Evolutionary conservation across 2,329 filamentous ascomycete species (phyloP).

Genomic region (Fusarium heterosporum): DNA sequence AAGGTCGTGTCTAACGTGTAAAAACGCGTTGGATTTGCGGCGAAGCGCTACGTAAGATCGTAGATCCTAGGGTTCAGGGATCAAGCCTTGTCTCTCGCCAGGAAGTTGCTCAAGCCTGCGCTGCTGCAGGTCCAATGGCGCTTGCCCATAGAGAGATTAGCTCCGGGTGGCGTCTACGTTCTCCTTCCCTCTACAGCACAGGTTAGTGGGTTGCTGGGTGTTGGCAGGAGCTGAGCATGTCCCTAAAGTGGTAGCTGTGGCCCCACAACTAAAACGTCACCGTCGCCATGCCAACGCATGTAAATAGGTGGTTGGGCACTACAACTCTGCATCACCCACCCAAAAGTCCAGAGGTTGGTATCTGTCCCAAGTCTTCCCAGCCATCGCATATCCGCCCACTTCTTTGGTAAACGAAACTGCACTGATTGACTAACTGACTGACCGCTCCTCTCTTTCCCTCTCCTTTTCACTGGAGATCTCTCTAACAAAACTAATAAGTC

Average conservation of each 20-base stretch:
- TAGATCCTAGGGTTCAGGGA: conserved; percentile 42
- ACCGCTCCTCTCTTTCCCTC: conserved; percentile 36
- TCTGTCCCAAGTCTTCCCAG: conserved; percentile 39
- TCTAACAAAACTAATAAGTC: conserved; percentile 40
- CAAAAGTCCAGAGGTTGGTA: conserved; percentile 46
- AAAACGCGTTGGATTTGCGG: conserved; percentile 20
- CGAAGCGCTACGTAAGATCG: conserved; percentile 41
- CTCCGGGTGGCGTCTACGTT: background rate
- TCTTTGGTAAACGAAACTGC: conserved; percentile 34
- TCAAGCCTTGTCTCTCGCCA: conserved; percentile 25
- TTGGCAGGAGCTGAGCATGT: conserved; percentile 10
- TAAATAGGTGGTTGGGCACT: conserved; percentile 47
- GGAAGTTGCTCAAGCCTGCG: conserved; percentile 20
- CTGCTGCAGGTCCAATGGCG: conserved; percentile 37
- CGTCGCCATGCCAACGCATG: conserved; percentile 42
- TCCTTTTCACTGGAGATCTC: conserved; percentile 28
- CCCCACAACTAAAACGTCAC: conserved; percentile 41
- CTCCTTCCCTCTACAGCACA: conserved; percentile 25
- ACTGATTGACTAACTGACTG: conserved; percentile 32
- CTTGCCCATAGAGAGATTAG: conserved; percentile 22
- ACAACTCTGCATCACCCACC: conserved; percentile 28
- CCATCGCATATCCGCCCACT: conserved; percentile 43
- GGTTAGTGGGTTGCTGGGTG: conserved; percentile 44
- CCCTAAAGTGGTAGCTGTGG: conserved; percentile 6
- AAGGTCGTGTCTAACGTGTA: conserved; percentile 12